Evolutionary conservation across 1,284 basidiomycete species (phyloP).

Genomic region (Rhodotorula glutinis): DNA sequence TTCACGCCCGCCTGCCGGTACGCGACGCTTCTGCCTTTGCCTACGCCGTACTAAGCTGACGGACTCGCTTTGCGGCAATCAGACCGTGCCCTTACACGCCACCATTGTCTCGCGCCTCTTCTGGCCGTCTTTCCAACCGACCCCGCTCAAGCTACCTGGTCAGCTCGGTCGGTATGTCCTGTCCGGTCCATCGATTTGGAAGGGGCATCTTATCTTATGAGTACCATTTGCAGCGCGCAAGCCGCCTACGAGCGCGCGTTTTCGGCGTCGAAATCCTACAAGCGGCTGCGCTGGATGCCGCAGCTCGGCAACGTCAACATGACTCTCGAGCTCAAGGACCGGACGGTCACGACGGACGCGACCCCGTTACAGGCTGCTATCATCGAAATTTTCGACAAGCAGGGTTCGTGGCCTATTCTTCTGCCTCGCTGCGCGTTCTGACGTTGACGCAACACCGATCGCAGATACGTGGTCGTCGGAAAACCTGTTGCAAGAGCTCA

Average conservation of each 20-base stretch:
- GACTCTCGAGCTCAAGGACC: constrained; percentile 74
- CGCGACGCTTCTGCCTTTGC: background rate
- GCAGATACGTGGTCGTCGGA: constrained; percentile 67
- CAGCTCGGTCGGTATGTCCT: constrained; percentile 67
- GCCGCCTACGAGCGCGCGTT: constrained; percentile 72
- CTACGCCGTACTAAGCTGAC: no score
- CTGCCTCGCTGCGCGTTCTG: no score
- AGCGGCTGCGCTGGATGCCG: constrained; percentile 78
- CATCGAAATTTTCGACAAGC: constrained; percentile 75
- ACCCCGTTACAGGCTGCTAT: constrained; percentile 83
- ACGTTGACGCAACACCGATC: background rate
- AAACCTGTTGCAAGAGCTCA: constrained; percentile 63
- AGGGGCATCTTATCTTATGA: fast-evolving
- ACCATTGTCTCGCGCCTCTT: constrained; percentile 87
- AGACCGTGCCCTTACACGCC: constrained; percentile 66
- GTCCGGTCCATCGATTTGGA: background rate
- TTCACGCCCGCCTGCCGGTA: constrained; percentile 55
- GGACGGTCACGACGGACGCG: constrained; percentile 69
- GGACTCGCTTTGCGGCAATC: background rate
- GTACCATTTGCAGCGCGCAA: constrained; percentile 59
- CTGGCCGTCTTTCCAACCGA: constrained; percentile 78
- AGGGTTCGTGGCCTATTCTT: constrained; percentile 53
- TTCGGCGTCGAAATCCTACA: constrained; percentile 79
- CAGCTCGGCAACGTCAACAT: constrained; percentile 77
- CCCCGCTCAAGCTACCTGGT: constrained; percentile 71